These are phyloP conservation scores for Monosporascus ibericus DNA, from an alignment of 2,329 filamentous ascomycete genomes.

Conservation along the genomic window DNA sequence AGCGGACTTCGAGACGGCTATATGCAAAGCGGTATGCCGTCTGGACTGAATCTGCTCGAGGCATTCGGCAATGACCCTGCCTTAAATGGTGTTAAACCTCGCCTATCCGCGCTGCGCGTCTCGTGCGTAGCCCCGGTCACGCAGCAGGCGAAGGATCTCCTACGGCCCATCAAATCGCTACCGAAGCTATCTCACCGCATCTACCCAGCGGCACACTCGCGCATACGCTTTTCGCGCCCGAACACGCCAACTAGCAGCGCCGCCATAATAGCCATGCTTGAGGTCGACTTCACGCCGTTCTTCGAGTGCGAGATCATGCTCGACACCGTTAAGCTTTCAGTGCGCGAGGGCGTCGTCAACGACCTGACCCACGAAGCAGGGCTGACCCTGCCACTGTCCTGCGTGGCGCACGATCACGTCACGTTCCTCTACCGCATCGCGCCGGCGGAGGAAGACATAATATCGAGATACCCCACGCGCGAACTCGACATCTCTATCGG, in stretches of 20 bases:
- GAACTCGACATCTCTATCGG: slow-evolving; percentile 55
- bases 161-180: slow-evolving; percentile 59
- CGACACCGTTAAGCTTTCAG: slow-evolving; percentile 49
- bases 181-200: slow-evolving; percentile 58
- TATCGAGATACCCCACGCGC: slow-evolving; percentile 40
- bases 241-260: slow-evolving; percentile 51
- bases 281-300: slow-evolving; percentile 67
- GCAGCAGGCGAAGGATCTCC: slow-evolving; percentile 50
- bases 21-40: slow-evolving; percentile 61
- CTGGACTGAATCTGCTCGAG: slow-evolving; percentile 71
- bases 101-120: slow-evolving; percentile 67
- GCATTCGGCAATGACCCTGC: slow-evolving; percentile 62
- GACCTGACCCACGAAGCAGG: slow-evolving; percentile 47
- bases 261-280: slow-evolving; percentile 63
- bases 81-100: slow-evolving; percentile 55
- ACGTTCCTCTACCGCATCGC: slow-evolving; percentile 66
- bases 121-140: slow-evolving; percentile 67
- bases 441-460: slow-evolving; percentile 41
- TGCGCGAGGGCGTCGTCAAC: slow-evolving; percentile 54
- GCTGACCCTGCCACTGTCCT: slow-evolving; percentile 50
- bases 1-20: slow-evolving; percentile 52
- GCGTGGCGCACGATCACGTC: slow-evolving; percentile 67
- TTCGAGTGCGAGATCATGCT: slow-evolving; percentile 62
- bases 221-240: slow-evolving; percentile 65
- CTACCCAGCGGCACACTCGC: slow-evolving; percentile 64